Evolutionary conservation across 2,329 filamentous ascomycete genomes (phyloP), one percentile per base, ranked within the genome.

Genomic region (Nannizziopsis arthrosporioides): DNA sequence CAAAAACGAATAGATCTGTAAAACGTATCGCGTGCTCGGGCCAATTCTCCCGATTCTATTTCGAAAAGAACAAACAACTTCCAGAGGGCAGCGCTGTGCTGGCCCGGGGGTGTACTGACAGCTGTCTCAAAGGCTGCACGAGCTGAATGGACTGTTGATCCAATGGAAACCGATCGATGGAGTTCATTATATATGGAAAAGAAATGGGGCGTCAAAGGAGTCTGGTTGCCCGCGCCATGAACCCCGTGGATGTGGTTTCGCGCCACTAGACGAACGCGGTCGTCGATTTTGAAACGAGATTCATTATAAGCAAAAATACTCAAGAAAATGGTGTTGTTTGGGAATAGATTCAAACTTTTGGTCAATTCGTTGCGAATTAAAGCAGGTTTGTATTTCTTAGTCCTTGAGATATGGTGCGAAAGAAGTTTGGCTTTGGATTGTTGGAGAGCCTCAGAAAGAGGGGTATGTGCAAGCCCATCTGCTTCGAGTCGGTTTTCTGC

Each of bases 241-340:
- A 41, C 17, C 57, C 54, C 14, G 42, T 69, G 56, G 2, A 67
- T 56, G 6, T 57, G 61, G 19, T 68, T 62, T 15, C 73, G 65
- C 9, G 89, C 68, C 7, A 85, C 66, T 5, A 75, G 71, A n/a
- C 84, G 79, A 15, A 93, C 77, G 14, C 85, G 82, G 56, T 93
- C 85, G 52, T 87, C 77, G 47, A 92, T 74, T 18, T 81, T 76
- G 38, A 86, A 77, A 6, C 81, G 77, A 1, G 78, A 73, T 60
- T 90, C 82, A 53, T 85, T 81, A 71, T 81, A 84, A n/a, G 80
- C 75, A 54, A 83, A 83, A 0, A 92, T 67, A 1, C 76, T 71
- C 1, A 93, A 73, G 52, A 95, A 82, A 5, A 86, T 72, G 1
- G 80, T 84, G 66, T 94, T 95, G 42, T 72, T 71, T 0, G 88